phyloP scores from a whole-genome alignment of 2,329 filamentous ascomycete species.

The Hymenoscyphus scutula region DNA sequence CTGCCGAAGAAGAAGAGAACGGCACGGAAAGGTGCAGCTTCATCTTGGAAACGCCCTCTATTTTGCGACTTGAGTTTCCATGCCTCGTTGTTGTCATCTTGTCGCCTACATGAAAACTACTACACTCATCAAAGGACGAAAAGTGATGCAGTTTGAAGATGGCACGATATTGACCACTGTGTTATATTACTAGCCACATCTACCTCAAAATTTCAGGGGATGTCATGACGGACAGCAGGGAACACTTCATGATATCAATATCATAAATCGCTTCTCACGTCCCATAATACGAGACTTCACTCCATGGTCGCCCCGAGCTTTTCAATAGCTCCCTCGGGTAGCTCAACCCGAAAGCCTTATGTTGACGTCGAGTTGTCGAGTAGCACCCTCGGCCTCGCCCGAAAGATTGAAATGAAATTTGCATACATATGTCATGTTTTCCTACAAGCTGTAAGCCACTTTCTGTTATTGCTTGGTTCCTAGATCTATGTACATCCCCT shows the following conservation, averaged over 20 bases:
- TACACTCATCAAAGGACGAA: background rate
- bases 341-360: background rate
- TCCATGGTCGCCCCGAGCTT: background rate
- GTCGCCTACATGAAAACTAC: background rate
- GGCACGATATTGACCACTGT: too few species aligned
- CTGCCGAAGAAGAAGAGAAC: background rate
- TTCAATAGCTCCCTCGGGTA: slow-evolving; percentile 4
- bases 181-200: background rate
- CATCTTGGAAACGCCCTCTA: slow-evolving; percentile 1
- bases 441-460: background rate
- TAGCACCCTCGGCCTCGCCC: background rate
- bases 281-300: background rate
- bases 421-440: background rate
- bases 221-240: background rate
- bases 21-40: background rate
- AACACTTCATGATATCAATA: background rate
- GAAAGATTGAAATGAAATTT: slow-evolving; percentile 5
- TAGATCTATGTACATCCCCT: background rate
- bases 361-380: slow-evolving; percentile 8
- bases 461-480: background rate
- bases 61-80: background rate
- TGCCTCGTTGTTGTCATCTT: background rate
- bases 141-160: background rate
- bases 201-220: background rate
- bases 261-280: slow-evolving; percentile 7